Conservation (phyloP, 2,329 filamentous ascomycete genomes). For the Acrocalymma vagum region DNA sequence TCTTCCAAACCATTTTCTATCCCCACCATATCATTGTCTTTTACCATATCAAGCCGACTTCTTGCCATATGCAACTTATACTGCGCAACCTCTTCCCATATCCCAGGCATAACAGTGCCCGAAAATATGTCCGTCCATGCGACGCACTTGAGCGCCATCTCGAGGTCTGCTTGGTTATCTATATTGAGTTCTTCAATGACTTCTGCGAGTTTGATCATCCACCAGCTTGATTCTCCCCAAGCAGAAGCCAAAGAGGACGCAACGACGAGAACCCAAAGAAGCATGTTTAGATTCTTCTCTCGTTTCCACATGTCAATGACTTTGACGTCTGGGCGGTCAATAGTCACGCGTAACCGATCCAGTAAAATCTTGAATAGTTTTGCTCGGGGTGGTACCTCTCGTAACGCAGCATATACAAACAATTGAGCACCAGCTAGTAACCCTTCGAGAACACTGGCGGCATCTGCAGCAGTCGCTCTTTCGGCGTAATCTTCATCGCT, state of each 20-base stretch:
- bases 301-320: slow-evolving; percentile 19
- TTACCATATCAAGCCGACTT: too few species aligned
- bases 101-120: slow-evolving; percentile 8
- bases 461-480: slow-evolving; percentile 16
- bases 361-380: slow-evolving; percentile 30
- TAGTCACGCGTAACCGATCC: slow-evolving; percentile 15
- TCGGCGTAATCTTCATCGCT: slow-evolving; percentile 4
- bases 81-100: slow-evolving; percentile 24
- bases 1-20: too few species aligned
- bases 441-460: slow-evolving; percentile 28
- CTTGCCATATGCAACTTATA: too few species aligned
- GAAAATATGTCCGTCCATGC: slow-evolving; percentile 35
- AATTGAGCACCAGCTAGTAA: slow-evolving; percentile 28
- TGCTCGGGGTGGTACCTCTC: slow-evolving; percentile 27
- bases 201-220: slow-evolving; percentile 20
- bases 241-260: slow-evolving; percentile 16
- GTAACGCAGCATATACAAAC: slow-evolving; percentile 29
- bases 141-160: slow-evolving; percentile 19
- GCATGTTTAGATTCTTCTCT: slow-evolving; percentile 24
- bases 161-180: slow-evolving; percentile 11
- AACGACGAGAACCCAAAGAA: slow-evolving; percentile 33
- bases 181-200: slow-evolving; percentile 19
- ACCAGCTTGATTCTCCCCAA: slow-evolving; percentile 19
- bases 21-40: too few species aligned
- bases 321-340: slow-evolving; percentile 14